These are phyloP conservation scores for Sporothrix protearum DNA, from an alignment of 2,329 filamentous ascomycete species.

Conservation along the genomic window DNA sequence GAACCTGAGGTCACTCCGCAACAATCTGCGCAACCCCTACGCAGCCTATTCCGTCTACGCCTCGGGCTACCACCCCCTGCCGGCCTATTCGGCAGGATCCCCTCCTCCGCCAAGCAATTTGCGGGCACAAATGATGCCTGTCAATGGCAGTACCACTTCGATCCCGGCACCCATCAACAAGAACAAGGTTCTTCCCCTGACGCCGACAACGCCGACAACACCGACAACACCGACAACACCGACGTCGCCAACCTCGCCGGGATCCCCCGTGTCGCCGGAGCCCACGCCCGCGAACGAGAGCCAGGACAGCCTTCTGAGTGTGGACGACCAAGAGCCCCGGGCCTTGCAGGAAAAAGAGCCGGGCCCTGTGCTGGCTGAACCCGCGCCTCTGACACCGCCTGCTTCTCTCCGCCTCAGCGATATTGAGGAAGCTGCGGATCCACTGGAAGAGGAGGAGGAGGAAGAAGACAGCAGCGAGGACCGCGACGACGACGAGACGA, in stretches of 20 bases:
- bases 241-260: neutral
- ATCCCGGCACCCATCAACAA: conserved; percentile 23
- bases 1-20: conserved; percentile 23
- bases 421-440: conserved; percentile 22
- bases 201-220: conserved; percentile 31
- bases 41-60: conserved; percentile 7
- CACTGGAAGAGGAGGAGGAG: neutral
- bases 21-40: conserved; percentile 22
- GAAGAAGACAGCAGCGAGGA: neutral
- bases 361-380: neutral
- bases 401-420: conserved; percentile 18
- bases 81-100: conserved; percentile 13
- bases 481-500: neutral
- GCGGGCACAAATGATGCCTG: neutral
- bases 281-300: conserved; percentile 29
- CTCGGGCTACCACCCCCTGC: conserved; percentile 13
- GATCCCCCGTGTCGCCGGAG: neutral
- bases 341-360: neutral
- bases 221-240: conserved; percentile 32
- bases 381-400: conserved; percentile 12
- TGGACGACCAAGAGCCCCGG: neutral
- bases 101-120: conserved; percentile 13
- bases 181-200: conserved; percentile 37
- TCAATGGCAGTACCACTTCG: neutral
- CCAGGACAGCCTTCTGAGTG: conserved; percentile 22